Base-by-base conservation (phyloP, 179 eudicot species). In the Camellia oleifera region DNA sequence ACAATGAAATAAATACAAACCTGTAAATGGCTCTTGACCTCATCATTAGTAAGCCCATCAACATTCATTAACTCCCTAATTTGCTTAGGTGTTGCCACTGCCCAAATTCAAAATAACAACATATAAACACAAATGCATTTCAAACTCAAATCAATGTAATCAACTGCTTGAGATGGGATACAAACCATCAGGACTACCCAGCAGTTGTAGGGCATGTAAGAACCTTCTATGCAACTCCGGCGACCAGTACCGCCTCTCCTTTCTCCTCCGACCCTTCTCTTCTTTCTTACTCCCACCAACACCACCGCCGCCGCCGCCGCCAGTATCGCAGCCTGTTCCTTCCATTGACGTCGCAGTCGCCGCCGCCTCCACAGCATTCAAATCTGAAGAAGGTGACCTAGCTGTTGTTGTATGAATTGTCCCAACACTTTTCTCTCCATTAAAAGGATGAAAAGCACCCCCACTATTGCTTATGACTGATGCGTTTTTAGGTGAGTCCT, bases 151-250 rank as follows among this genome's bases (percentile, higher is more conserved):
- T 13, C 77, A 0, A 20, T 18, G 7, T 60, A 60, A 3, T 60
- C 4, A n/a, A 5, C 20, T 63, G 40, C 13, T 75, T 57, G 11
- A 26, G 32, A 13, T 42, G 26, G 12, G 18, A 54, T 54, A 76
- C 80, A 65, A 72, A 95, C 99, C 97, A 84, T 95, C 92, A 48
- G 98, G 87, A 64, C 99, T 98, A 79, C 99, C 99, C 75, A 95
- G 98, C 75, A 92, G 95, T 72, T 94, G 91, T 81, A 95, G 93
- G 9, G 98, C 92, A 79, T 91, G 85, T 85, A 94, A 86, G 81
- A 95, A 95, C 67, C 93, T 84, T 81, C 87, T 84, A 79, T 95
- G 99, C 85, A 95, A 79, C 79, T 94, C 99, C 52, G 94, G 93
- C 68, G 99, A 95, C 99, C 99, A 95, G 82, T 93, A 90, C 80